phyloP scores from a whole-genome alignment of 2,329 filamentous ascomycete species.

The Ophiostoma australiae region DNA sequence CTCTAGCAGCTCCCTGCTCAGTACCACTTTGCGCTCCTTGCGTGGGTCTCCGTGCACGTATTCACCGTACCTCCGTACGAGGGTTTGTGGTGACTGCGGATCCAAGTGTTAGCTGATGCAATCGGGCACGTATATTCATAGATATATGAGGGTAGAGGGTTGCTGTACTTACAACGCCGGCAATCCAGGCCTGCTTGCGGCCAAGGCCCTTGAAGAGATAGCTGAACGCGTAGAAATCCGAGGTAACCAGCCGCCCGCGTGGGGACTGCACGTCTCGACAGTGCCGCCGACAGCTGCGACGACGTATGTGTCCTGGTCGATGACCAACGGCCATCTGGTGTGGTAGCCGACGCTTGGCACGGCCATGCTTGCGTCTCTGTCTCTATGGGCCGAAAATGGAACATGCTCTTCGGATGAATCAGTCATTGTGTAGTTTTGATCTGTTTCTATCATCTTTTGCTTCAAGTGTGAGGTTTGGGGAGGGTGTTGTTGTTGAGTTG shows the following conservation, averaged over 20 bases:
- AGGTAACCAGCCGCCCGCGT: neutral
- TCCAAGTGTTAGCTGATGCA: too few relatives aligned
- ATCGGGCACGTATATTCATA: too few relatives aligned
- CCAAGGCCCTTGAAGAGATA: neutral
- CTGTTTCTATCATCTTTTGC: too few relatives aligned
- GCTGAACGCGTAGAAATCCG: neutral
- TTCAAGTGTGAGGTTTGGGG: too few relatives aligned
- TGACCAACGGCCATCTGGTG: neutral
- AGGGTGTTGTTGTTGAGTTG: too few relatives aligned
- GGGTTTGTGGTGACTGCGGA: too few relatives aligned
- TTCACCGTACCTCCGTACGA: neutral
- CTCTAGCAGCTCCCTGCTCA: neutral
- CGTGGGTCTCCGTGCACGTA: neutral
- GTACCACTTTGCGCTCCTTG: neutral
- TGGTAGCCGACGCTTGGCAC: neutral
- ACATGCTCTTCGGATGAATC: too few relatives aligned
- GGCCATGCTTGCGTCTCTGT: neutral
- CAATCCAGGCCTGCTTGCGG: neutral
- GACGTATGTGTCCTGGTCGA: neutral
- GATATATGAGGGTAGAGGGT: too few relatives aligned
- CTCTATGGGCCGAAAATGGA: too few relatives aligned
- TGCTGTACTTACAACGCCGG: neutral
- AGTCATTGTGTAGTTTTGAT: too few relatives aligned
- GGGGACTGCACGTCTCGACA: neutral
- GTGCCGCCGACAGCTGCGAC: neutral